phyloP scores from a whole-genome alignment of 2,329 filamentous ascomycete species.

The Hymenoscyphus scutula region DNA sequence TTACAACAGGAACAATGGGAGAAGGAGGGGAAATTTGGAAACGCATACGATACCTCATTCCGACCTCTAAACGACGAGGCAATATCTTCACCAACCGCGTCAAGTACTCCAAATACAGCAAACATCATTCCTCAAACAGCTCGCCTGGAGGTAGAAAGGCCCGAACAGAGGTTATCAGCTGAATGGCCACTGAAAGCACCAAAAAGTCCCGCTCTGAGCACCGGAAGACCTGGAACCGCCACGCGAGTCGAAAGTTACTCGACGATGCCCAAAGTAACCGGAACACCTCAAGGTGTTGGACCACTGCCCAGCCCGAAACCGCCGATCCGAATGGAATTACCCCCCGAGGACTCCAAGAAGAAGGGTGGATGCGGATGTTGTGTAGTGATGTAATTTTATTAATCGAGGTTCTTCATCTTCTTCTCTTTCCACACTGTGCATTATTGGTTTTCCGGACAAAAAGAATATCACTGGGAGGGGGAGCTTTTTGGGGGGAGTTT shows the following conservation, averaged over 20 bases:
- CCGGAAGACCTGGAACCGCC: conserved; percentile 45
- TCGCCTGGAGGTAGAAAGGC: neutral
- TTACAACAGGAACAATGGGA: conserved; percentile 96
- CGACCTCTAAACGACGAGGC: conserved; percentile 72
- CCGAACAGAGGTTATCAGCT: conserved; percentile 28
- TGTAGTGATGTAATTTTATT: conserved; percentile 46
- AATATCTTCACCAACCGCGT: conserved; percentile 36
- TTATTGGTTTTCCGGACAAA: neutral
- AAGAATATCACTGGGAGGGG: neutral
- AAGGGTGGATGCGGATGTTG: conserved; percentile 49
- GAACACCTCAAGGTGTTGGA: conserved; percentile 39
- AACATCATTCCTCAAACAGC: conserved; percentile 31
- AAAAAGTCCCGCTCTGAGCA: conserved; percentile 49
- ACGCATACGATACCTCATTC: conserved; percentile 83
- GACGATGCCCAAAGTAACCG: conserved; percentile 39
- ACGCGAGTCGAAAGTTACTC: conserved; percentile 45
- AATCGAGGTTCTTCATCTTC: neutral
- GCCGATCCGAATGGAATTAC: conserved; percentile 52
- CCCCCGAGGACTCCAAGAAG: conserved; percentile 49
- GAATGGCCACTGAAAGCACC: conserved; percentile 59
- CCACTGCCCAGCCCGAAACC: conserved; percentile 36
- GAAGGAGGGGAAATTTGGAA: conserved; percentile 82
- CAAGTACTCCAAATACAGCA: conserved; percentile 33
- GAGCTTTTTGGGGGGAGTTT: no score
- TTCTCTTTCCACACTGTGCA: neutral